Base-by-base conservation (phyloP, 306 rosid species). In the Vigna mungo region DNA sequence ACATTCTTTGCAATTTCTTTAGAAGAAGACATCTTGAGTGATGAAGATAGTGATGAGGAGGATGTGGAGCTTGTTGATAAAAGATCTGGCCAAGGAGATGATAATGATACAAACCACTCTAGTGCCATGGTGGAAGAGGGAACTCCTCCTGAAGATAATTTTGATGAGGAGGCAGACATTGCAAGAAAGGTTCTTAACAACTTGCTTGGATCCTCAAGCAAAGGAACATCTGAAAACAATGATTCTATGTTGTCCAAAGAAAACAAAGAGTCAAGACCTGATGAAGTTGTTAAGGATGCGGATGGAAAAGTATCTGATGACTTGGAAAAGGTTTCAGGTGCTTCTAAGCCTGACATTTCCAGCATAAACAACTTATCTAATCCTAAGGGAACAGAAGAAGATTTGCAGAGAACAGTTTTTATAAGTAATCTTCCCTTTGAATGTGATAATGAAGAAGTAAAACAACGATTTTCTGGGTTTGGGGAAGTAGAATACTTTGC, bases 361-460 rank as follows among this genome's bases (percentile, higher is more conserved):
- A 75, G 54, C 85, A 71, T 21, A 78, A 71, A 61, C 66, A 70
- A 74, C 52, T 63, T 53, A 79, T 61, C 87, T 75, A 37, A 79
- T 78, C 81, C 71, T 62, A 82, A 91, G 80, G 84, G 62, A 82
- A 78, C 77, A 13, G 96, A 86, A 21, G 89, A 74, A 51, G 85
- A 88, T 78, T 82, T 92, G 91, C 88, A 79, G 80, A 78, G 89
- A 86, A 92, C 99, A 82, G 47, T 92, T 88, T 95, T 90, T 69
- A 84, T 95, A 70, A 86, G 78, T 79, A 95, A 95, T 80, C 91
- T 95, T 84, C 97, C 96, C 17, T 95, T 95, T 76, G 99, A 95
- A 39, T 77, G 88, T 37, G 79, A 81, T 63, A 85, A 79, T 6
- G 97, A 87, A 76, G 99, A 95, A 82, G 92, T 95, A 69, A 91